Evolutionary conservation across 2,329 filamentous ascomycete species (phyloP).

Genomic region (Pyrenochaeta sp.): DNA sequence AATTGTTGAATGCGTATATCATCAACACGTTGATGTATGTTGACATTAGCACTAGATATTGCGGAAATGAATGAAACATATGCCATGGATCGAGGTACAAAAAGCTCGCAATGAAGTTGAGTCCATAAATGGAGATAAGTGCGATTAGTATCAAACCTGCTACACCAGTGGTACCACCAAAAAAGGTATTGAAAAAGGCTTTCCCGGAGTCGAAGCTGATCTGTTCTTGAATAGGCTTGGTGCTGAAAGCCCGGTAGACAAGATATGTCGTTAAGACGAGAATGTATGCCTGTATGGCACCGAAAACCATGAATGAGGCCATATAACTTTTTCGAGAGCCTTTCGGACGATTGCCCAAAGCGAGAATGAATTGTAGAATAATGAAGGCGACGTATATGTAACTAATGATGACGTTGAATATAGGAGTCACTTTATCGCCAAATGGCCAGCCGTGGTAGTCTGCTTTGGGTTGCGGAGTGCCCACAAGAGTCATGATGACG

Average conservation of each 20-base stretch:
- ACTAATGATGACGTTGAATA: conserved; percentile 89
- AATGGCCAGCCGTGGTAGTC: conserved; percentile 80
- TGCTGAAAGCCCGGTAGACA: conserved; percentile 80
- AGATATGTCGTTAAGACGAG: conserved; percentile 88
- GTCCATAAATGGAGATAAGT: conserved; percentile 90
- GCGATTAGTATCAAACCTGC: conserved; percentile 95
- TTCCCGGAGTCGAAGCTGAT: conserved; percentile 75
- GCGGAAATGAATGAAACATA: conserved; percentile 98
- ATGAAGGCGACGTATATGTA: conserved; percentile 93
- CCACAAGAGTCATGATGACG: conserved; percentile 97
- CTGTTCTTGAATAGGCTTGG: conserved; percentile 66
- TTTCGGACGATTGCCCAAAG: conserved; percentile 95
- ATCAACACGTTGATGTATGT: conserved; percentile 99
- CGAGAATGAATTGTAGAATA: conserved; percentile 93
- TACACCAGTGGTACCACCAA: conserved; percentile 64
- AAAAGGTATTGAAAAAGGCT: conserved; percentile 72
- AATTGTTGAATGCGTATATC: conserved; percentile 99
- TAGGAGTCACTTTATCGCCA: conserved; percentile 82
- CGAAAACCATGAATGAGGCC: conserved; percentile 86
- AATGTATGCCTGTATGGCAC: conserved; percentile 87
- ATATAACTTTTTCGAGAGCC: conserved; percentile 93
- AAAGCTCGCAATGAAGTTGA: conserved; percentile 97
- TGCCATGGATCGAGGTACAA: conserved; percentile 99
- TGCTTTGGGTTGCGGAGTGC: conserved; percentile 49
- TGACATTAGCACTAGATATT: conserved; percentile 91